Evolutionary conservation across 257 asterid genomes (phyloP).

Genomic region (Eustoma russellianum): DNA sequence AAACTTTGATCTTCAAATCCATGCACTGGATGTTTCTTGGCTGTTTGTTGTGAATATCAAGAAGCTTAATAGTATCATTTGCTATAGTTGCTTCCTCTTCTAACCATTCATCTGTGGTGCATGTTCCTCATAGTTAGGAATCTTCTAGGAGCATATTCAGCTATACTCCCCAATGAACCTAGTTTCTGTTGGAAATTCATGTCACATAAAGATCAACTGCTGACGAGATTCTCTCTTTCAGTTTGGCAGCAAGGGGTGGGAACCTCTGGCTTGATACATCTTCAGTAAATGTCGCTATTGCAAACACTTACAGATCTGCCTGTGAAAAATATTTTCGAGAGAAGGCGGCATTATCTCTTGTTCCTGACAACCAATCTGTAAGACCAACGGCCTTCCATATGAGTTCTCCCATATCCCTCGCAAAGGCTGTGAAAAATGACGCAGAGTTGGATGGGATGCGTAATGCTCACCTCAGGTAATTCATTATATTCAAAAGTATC

Average conservation of each 20-base stretch:
- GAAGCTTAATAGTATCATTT: too few relatives aligned
- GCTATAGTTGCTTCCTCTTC: too few relatives aligned
- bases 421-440: conserved; percentile 91
- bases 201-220: neutral
- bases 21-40: neutral
- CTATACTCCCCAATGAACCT: neutral
- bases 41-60: neutral
- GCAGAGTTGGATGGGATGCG: conserved; percentile 94
- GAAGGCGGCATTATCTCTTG: conserved; percentile 19
- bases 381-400: conserved; percentile 42
- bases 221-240: conserved; percentile 16
- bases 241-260: conserved; percentile 76
- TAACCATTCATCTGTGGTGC: too few relatives aligned
- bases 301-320: conserved; percentile 51
- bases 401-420: conserved; percentile 77
- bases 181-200: neutral
- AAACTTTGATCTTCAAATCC: neutral
- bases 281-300: conserved; percentile 83
- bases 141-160: too few relatives aligned
- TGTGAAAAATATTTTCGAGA: conserved; percentile 37
- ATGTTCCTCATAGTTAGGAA: too few relatives aligned
- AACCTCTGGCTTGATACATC: conserved; percentile 85
- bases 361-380: conserved; percentile 20
- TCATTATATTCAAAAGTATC: too few relatives aligned
- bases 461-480: conserved; percentile 74